phyloP scores from a whole-genome alignment of 768 basidiomycete genomes.

The Hydnum rufescens region DNA sequence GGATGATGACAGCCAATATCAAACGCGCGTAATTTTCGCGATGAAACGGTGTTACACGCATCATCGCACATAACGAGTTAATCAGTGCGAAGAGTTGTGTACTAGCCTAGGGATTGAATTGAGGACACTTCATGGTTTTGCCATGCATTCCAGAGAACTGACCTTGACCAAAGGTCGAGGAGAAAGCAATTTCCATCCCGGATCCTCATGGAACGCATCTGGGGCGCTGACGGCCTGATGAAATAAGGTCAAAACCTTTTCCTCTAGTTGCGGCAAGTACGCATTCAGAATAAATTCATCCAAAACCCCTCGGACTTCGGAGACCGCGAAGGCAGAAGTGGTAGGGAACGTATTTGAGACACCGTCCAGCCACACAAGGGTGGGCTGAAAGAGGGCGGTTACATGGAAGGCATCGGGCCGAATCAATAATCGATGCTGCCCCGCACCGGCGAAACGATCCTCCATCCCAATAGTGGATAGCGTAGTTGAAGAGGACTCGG shows the following conservation, averaged over 20 bases:
- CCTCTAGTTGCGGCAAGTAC: conserved; percentile 87
- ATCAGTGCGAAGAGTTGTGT: conserved; percentile 75
- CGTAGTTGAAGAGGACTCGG: conserved; percentile 31
- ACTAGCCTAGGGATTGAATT: conserved; percentile 32
- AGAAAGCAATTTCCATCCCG: conserved; percentile 41
- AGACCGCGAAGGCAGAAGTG: conserved; percentile 37
- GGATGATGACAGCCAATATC: conserved; percentile 82
- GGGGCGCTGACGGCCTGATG: conserved; percentile 66
- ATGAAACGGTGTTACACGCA: conserved; percentile 82
- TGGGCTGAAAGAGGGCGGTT: conserved; percentile 84
- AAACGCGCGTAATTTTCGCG: conserved; percentile 86
- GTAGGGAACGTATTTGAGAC: conserved; percentile 53
- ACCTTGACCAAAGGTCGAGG: conserved; percentile 66
- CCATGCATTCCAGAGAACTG: conserved; percentile 4
- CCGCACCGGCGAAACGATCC: conserved; percentile 49
- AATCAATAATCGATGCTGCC: conserved; percentile 69
- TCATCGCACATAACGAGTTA: conserved; percentile 82
- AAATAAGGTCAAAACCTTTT: conserved; percentile 75
- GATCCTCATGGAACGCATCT: conserved; percentile 76
- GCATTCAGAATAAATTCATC: conserved; percentile 88
- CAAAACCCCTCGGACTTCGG: conserved; percentile 49
- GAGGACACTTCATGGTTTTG: neutral
- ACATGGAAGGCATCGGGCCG: conserved; percentile 90
- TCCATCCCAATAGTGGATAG: conserved; percentile 44
- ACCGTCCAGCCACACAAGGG: conserved; percentile 61